Evolutionary conservation across 352 stramenopile species (phyloP).

Genomic region (Blastocystis sp.): DNA sequence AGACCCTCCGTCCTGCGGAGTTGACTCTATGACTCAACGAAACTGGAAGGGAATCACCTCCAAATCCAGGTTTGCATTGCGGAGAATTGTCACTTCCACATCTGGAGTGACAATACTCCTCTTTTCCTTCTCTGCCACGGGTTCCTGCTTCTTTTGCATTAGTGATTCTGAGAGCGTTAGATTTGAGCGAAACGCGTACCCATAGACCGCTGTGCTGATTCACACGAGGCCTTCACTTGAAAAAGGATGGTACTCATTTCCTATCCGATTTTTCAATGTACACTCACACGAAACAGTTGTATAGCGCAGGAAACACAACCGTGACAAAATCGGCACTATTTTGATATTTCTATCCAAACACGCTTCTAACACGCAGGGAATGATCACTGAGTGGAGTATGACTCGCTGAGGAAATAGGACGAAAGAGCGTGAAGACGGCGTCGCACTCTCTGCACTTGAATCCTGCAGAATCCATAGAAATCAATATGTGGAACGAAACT

Average conservation of each 20-base stretch:
- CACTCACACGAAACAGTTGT: background rate
- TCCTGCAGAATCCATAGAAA: background rate
- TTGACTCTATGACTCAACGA: no score
- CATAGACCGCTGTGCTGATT: constrained; percentile 20
- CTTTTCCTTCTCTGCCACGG: background rate
- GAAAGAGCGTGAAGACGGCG: no score
- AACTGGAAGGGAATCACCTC: background rate
- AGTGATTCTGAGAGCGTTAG: constrained; percentile 2
- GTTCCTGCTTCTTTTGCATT: background rate
- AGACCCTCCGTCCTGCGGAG: no score
- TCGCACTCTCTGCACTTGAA: background rate
- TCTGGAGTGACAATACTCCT: constrained; percentile 21
- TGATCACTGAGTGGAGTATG: no score
- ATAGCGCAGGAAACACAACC: no score
- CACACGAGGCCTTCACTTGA: constrained; percentile 35
- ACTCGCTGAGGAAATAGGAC: no score
- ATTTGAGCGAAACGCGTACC: background rate
- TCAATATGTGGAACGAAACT: background rate
- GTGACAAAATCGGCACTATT: no score
- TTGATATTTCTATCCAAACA: no score
- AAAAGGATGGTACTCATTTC: constrained; percentile 36
- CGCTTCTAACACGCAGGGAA: no score
- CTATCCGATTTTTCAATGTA: background rate
- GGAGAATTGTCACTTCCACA: constrained; percentile 35
- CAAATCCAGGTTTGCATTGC: constrained; percentile 40